These are phyloP conservation scores for Ceriops tagal DNA, from an alignment of 345 rosid species.

Conservation along the genomic window DNA sequence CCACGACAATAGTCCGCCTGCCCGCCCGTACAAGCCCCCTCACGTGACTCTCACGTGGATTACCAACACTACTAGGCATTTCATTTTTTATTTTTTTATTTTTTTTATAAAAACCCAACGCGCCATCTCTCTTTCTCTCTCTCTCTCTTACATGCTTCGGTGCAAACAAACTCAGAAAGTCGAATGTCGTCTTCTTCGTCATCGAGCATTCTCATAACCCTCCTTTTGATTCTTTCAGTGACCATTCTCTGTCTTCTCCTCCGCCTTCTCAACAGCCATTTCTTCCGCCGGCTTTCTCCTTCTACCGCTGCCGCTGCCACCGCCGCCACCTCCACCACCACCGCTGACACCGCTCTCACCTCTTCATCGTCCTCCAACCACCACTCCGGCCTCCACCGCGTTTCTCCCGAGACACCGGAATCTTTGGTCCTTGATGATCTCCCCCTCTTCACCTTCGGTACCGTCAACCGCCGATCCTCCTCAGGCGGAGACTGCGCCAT, in stretches of 20 bases:
- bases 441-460: conserved; percentile 69
- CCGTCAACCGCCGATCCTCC: conserved; percentile 63
- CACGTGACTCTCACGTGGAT: conserved; percentile 5
- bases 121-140: neutral
- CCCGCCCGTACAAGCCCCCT: too few species aligned
- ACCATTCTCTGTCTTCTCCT: conserved; percentile 63
- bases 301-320: conserved; percentile 12
- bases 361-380: conserved; percentile 26
- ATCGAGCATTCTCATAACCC: conserved; percentile 49
- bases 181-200: conserved; percentile 9
- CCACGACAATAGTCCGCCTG: too few species aligned
- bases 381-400: conserved; percentile 34
- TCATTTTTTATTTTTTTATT: too few species aligned
- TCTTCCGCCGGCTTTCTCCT: conserved; percentile 35
- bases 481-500: conserved; percentile 67
- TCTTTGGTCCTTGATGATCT: conserved; percentile 54
- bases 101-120: neutral
- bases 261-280: conserved; percentile 63
- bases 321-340: conserved; percentile 14
- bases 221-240: conserved; percentile 45
- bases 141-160: neutral
- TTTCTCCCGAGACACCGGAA: conserved; percentile 42
- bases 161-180: too few species aligned
- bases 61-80: neutral
- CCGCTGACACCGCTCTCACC: conserved; percentile 16